A percentile compares a stretch with the other conserved stretches of the same genome.
These are phyloP conservation scores for Alternaria gaisen DNA, from an alignment of 2,329 filamentous ascomycete species.

Conservation along the genomic window DNA sequence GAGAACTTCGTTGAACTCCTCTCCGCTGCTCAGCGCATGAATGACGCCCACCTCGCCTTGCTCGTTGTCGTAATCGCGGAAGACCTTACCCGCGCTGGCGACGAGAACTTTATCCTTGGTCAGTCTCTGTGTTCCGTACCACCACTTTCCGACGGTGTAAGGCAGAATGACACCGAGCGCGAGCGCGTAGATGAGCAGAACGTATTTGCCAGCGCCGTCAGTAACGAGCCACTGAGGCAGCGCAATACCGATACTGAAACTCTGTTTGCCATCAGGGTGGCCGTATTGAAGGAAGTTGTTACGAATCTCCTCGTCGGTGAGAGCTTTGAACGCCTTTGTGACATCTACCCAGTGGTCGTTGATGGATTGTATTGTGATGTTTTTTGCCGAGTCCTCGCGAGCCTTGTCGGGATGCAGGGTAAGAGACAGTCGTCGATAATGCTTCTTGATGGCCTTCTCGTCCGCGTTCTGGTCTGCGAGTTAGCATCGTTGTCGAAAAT, in stretches of 20 bases:
- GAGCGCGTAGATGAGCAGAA: slow-evolving; percentile 86
- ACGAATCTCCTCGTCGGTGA: slow-evolving; percentile 95
- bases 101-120: slow-evolving; percentile 94
- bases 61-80: slow-evolving; percentile 88
- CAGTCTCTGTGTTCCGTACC: slow-evolving; percentile 93
- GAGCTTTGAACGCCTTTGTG: slow-evolving; percentile 96
- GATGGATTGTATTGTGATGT: slow-evolving; percentile 84
- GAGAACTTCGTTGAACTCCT: slow-evolving; percentile 82
- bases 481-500: slow-evolving; percentile 27
- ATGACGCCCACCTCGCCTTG: slow-evolving; percentile 83
- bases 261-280: slow-evolving; percentile 97
- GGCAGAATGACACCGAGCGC: slow-evolving; percentile 90
- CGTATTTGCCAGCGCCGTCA: slow-evolving; percentile 94
- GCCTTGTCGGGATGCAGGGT: slow-evolving; percentile 94
- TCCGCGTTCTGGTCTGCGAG: slow-evolving; percentile 69
- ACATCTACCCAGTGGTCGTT: slow-evolving; percentile 93
- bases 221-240: slow-evolving; percentile 91
- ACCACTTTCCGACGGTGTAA: slow-evolving; percentile 95
- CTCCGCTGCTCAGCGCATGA: slow-evolving; percentile 80
- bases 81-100: slow-evolving; percentile 92
- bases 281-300: slow-evolving; percentile 97
- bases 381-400: slow-evolving; percentile 81
- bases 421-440: slow-evolving; percentile 86
- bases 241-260: slow-evolving; percentile 96
- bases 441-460: slow-evolving; percentile 91